Evolutionary conservation across 1,284 basidiomycete species (phyloP), one percentile per base, ranked within the genome.

Genomic region (Farysia itapuensis): DNA sequence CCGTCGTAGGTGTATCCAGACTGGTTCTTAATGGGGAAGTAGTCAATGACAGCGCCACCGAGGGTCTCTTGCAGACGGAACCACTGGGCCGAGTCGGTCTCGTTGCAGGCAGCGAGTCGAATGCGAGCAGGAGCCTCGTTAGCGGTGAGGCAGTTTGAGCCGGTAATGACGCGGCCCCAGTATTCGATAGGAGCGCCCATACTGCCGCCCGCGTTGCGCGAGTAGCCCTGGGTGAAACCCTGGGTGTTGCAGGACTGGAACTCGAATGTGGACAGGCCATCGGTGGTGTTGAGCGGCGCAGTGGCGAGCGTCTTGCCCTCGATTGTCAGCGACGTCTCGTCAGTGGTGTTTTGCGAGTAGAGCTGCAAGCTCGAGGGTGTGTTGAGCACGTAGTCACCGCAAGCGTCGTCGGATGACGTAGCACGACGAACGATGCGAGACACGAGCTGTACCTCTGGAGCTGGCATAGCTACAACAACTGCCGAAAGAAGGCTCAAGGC

Each of bases 161-260:
- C 43, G 43, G 43, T 45, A 1, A 45, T 36, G 18, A 57, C 53
- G 11, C 53, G 46, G 19, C 53, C 53, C 43, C 43, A 57, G 43
- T 22, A 57, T 30, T 57, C 53, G 39, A 50, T 24, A 11, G 53
- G 53, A 9, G 53, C 53, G 18, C 53, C 53, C 53, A 46, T 43
- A 15, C 45, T 49, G 13, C 43, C 43, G 4, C 33, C 36, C 0
- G 13, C n/a, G 47, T 50, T 57, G 29, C 53, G 53, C 12, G 53
- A 46, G 42, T 25, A 45, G 42, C 39, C 47, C 16, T 57, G 47
- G 1, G 43, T 45, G 33, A 57, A 57, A 22, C 47, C 53, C 11
- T 39, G 39, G 32, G 42, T 38, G 53, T 39, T 43, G 47, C 53
- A 50, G 4, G 47, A 39, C 33, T 57, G 43, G 47, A 57, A 57